Percentiles rank a stretch among this genome's conserved stretches.
Evolutionary conservation across 129 eudicot species (phyloP).

Genomic region (Saussurea involucrata): DNA sequence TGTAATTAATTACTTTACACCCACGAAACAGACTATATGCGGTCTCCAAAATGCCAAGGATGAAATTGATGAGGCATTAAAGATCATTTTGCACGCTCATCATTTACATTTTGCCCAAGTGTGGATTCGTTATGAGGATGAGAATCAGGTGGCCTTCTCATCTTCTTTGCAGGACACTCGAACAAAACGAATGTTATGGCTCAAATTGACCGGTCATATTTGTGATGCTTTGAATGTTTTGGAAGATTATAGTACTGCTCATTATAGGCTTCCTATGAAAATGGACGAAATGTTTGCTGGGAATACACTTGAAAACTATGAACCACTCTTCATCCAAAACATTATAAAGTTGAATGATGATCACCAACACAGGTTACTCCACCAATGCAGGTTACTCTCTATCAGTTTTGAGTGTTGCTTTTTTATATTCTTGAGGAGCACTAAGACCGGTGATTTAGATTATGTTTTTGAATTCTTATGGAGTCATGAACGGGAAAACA

Average conservation of each 20-base stretch:
- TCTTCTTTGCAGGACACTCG: background rate
- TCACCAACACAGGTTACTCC: no score
- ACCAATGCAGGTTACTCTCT: background rate
- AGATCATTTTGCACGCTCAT: background rate
- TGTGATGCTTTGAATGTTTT: no score
- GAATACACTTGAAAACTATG: background rate
- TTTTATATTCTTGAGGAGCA: background rate
- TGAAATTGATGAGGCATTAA: background rate
- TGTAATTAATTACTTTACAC: background rate
- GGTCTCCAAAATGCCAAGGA: background rate
- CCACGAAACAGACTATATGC: background rate
- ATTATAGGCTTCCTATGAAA: background rate
- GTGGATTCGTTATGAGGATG: conserved; percentile 1
- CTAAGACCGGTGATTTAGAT: background rate
- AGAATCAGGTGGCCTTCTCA: background rate
- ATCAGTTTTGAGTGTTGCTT: background rate
- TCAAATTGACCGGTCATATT: background rate
- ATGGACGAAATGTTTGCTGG: background rate
- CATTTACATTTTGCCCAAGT: background rate
- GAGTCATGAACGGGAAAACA: background rate
- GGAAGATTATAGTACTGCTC: background rate
- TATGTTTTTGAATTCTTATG: background rate
- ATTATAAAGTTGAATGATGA: background rate
- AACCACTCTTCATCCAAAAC: background rate
- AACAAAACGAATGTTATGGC: background rate